phyloP scores from a whole-genome alignment of 2,329 filamentous ascomycete genomes.

The Rhynchosporium secalis region DNA sequence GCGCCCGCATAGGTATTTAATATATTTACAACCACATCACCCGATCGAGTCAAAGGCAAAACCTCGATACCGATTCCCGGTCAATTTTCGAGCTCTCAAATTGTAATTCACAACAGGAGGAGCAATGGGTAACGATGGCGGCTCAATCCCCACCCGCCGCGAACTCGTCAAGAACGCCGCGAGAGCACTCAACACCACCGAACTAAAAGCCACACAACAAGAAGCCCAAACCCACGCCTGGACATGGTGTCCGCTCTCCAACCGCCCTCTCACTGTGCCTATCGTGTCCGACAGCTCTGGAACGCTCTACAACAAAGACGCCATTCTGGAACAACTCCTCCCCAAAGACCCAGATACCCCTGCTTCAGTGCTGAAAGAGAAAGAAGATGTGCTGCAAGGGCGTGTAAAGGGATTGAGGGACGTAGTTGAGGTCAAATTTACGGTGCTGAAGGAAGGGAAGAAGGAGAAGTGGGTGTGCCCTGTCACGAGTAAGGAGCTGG shows the following conservation, averaged over 20 bases:
- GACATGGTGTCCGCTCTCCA: constrained; percentile 85
- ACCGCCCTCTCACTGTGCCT: constrained; percentile 62
- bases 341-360: constrained; percentile 53
- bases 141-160: constrained; percentile 90
- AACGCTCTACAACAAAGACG: constrained; percentile 91
- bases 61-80: neutral
- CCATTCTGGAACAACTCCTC: constrained; percentile 70
- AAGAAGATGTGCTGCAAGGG: constrained; percentile 59
- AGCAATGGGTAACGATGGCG: constrained; percentile 93
- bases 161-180: constrained; percentile 95
- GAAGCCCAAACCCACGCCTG: constrained; percentile 86
- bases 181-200: constrained; percentile 74
- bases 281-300: constrained; percentile 84
- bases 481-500: constrained; percentile 82
- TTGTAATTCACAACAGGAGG: neutral
- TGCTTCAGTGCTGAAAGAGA: constrained; percentile 46
- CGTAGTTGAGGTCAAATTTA: constrained; percentile 81
- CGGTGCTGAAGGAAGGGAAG: constrained; percentile 47
- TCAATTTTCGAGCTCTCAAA: neutral
- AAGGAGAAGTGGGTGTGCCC: constrained; percentile 76
- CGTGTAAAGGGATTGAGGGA: constrained; percentile 79
- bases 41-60: neutral
- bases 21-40: neutral
- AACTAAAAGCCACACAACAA: constrained; percentile 84
- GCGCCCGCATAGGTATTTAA: neutral